Conservation (phyloP, 192 early-diverging fungal genomes). For the Coemansia sp. region DNA sequence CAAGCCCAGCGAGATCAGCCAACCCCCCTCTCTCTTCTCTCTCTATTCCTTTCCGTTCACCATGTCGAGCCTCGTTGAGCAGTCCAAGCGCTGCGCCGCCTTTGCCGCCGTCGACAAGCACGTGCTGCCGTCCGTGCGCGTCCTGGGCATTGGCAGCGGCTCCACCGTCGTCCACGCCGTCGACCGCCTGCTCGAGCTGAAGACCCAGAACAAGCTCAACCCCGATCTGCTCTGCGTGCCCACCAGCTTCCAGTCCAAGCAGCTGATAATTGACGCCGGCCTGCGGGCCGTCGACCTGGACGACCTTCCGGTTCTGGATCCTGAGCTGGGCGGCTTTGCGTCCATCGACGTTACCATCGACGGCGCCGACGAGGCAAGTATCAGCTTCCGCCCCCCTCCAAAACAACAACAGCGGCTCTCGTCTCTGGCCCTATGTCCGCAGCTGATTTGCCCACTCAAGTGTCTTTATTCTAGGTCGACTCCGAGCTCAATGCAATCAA, state of each 20-base stretch:
- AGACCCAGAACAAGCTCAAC: conserved; percentile 50
- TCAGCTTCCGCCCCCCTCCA: background rate
- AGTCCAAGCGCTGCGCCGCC: conserved; percentile 82
- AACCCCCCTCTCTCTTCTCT: background rate
- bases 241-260: conserved; percentile 87
- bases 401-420: no score
- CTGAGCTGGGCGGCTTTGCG: conserved; percentile 9
- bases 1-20: no score
- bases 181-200: conserved; percentile 70
- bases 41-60: conserved; percentile 4
- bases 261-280: conserved; percentile 77
- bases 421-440: background rate
- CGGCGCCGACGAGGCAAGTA: conserved; percentile 74
- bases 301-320: conserved; percentile 63
- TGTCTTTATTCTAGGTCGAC: conserved; percentile 59
- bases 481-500: conserved; percentile 87
- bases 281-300: conserved; percentile 73
- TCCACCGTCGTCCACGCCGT: conserved; percentile 87
- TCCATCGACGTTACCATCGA: conserved; percentile 83
- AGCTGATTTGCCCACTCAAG: background rate
- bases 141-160: conserved; percentile 85
- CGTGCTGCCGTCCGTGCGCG: conserved; percentile 59
- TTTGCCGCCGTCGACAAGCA: conserved; percentile 87
- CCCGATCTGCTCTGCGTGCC: conserved; percentile 80
- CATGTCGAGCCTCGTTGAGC: conserved; percentile 52